phyloP scores from a whole-genome alignment of 345 rosid species.

The Mallotus nudiflorus region DNA sequence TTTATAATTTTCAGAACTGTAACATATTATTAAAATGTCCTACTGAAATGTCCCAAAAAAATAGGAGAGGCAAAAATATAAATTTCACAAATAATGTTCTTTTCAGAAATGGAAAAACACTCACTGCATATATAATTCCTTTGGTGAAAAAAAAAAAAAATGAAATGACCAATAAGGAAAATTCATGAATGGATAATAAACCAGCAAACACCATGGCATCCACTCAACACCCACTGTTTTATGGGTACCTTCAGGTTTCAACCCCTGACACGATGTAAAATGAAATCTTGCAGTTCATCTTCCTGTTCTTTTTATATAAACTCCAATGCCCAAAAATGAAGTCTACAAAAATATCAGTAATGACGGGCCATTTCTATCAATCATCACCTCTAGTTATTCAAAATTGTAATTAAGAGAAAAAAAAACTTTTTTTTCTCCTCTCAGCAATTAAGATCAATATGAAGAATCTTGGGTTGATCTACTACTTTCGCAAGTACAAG shows the following conservation, averaged over 20 bases:
- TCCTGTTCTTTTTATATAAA: neutral
- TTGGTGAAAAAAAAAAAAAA: too few relatives aligned
- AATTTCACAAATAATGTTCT: too few relatives aligned
- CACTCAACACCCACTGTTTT: neutral
- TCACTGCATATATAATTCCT: too few relatives aligned
- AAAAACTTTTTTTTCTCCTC: constrained; percentile 1
- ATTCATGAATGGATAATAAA: too few relatives aligned
- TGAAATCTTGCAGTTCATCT: neutral
- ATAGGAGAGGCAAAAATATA: too few relatives aligned
- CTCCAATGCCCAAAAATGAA: neutral
- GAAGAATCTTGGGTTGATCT: constrained; percentile 12
- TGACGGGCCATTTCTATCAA: constrained; percentile 7
- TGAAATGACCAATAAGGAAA: too few relatives aligned
- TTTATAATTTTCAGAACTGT: too few relatives aligned
- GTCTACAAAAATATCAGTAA: neutral
- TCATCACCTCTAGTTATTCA: constrained; percentile 15
- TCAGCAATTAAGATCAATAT: constrained; percentile 1
- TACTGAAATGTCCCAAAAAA: too few relatives aligned
- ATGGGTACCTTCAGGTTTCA: too few relatives aligned
- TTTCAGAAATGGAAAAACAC: too few relatives aligned
- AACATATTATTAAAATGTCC: too few relatives aligned
- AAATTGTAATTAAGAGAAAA: constrained; percentile 19
- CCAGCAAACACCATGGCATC: neutral
- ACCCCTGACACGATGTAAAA: neutral
- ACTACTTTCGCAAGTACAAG: constrained; percentile 61